Evolutionary conservation across 768 basidiomycete species (phyloP).

Genomic region (Suillus placidus): DNA sequence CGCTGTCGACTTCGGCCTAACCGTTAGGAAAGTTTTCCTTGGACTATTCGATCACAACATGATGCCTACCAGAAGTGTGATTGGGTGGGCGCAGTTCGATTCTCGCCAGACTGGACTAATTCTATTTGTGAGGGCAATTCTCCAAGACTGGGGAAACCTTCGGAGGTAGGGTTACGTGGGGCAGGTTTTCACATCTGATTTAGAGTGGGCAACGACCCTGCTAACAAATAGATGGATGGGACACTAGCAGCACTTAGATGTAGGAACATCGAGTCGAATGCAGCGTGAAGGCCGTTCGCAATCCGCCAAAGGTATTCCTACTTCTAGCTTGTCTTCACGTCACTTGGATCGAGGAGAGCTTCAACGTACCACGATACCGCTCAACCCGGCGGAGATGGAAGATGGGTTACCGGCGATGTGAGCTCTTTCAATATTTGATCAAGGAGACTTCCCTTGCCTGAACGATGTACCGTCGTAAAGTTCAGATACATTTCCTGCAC

Average conservation of each 20-base stretch:
- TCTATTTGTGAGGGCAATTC: background rate
- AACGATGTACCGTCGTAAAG: background rate
- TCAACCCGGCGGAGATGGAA: too few relatives aligned
- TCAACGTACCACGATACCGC: background rate
- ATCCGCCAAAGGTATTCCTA: background rate
- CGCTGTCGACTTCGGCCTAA: background rate
- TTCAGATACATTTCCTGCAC: background rate
- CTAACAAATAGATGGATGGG: too few relatives aligned
- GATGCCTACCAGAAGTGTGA: background rate
- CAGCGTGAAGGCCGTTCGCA: too few relatives aligned
- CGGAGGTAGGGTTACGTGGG: background rate
- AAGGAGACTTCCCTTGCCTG: background rate
- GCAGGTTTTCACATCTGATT: background rate
- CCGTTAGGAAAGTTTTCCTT: too few relatives aligned
- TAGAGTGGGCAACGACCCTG: background rate
- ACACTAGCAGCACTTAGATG: too few relatives aligned
- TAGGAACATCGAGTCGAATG: too few relatives aligned
- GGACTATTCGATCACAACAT: background rate
- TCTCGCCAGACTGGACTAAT: background rate
- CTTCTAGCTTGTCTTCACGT: background rate
- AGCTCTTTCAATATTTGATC: background rate
- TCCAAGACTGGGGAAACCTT: background rate
- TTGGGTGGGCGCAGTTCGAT: too few relatives aligned
- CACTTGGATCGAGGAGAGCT: background rate
- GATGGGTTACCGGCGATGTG: background rate